phyloP scores from a whole-genome alignment of 805 yeast genomes.

The Ogataea pilisensis region DNA sequence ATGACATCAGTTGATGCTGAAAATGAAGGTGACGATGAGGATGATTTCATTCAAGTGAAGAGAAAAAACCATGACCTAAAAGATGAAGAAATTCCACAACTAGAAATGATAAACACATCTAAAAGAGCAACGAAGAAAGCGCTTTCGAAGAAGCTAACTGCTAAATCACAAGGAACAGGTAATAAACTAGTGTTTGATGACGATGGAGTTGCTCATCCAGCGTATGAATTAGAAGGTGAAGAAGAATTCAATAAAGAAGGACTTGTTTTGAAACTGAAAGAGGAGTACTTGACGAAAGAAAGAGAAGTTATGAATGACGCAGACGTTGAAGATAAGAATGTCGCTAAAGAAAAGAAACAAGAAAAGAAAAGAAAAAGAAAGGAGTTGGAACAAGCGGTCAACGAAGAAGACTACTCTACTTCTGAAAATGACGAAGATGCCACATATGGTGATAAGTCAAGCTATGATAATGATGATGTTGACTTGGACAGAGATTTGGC shows the following conservation, averaged over 20 bases:
- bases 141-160: constrained; percentile 73
- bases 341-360: constrained; percentile 70
- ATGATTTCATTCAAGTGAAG: constrained; percentile 77
- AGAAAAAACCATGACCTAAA: constrained; percentile 68
- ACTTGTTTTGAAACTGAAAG: constrained; percentile 64
- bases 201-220: constrained; percentile 87
- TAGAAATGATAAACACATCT: constrained; percentile 59
- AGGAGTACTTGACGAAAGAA: constrained; percentile 63
- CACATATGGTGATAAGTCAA: constrained; percentile 24
- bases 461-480: constrained; percentile 16
- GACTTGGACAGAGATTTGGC: constrained; percentile 48
- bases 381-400: constrained; percentile 61
- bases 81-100: constrained; percentile 61
- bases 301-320: constrained; percentile 61
- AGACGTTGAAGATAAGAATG: constrained; percentile 73
- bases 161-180: constrained; percentile 60
- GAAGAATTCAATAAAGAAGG: constrained; percentile 71
- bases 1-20: constrained; percentile 47
- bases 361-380: constrained; percentile 88
- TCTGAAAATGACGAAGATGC: constrained; percentile 30
- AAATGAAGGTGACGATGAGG: constrained; percentile 50
- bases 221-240: constrained; percentile 88
- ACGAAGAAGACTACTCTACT: constrained; percentile 37
- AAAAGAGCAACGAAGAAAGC: constrained; percentile 85
- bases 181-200: constrained; percentile 86